Evolutionary conservation across 2,329 filamentous ascomycete genomes (phyloP).

Genomic region (Xylariaceae sp.): DNA sequence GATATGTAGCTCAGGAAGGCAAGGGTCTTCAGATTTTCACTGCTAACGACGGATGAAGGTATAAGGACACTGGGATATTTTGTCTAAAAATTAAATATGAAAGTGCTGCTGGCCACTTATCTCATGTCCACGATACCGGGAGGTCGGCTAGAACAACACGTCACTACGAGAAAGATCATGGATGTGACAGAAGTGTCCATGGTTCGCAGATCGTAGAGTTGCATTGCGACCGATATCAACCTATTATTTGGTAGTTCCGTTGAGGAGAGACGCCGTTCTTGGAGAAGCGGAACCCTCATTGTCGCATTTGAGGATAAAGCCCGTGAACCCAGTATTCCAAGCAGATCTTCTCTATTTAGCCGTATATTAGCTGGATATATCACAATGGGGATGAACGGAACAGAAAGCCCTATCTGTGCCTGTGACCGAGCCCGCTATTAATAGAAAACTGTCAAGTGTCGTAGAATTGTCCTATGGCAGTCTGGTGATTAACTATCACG

Average conservation of each 20-base stretch:
- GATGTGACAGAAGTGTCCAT: conserved; percentile 4
- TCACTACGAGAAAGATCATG: conserved; percentile 14
- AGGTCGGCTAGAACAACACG: conserved; percentile 11
- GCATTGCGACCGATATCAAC: conserved; percentile 6
- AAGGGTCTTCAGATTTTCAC: no score
- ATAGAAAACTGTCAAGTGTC: conserved; percentile 23
- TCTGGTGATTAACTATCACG: background rate
- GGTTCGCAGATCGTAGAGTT: conserved; percentile 21
- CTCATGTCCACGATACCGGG: conserved; percentile 6
- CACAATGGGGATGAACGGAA: conserved; percentile 23
- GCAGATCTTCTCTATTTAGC: conserved; percentile 27
- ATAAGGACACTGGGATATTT: background rate
- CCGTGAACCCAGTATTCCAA: no score
- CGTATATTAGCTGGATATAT: conserved; percentile 27
- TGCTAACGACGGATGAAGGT: no score
- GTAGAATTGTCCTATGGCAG: conserved; percentile 4
- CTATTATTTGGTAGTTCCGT: conserved; percentile 9
- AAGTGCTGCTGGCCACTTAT: conserved; percentile 11
- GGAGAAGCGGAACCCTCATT: conserved; percentile 24
- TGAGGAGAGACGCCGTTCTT: conserved; percentile 19
- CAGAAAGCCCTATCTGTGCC: conserved; percentile 13
- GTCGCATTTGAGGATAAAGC: conserved; percentile 6
- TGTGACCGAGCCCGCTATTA: conserved; percentile 22
- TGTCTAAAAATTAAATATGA: conserved; percentile 10
- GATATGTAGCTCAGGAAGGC: no score